Base-by-base conservation (phyloP, 257 asterid species). In the Solanum pennellii region DNA sequence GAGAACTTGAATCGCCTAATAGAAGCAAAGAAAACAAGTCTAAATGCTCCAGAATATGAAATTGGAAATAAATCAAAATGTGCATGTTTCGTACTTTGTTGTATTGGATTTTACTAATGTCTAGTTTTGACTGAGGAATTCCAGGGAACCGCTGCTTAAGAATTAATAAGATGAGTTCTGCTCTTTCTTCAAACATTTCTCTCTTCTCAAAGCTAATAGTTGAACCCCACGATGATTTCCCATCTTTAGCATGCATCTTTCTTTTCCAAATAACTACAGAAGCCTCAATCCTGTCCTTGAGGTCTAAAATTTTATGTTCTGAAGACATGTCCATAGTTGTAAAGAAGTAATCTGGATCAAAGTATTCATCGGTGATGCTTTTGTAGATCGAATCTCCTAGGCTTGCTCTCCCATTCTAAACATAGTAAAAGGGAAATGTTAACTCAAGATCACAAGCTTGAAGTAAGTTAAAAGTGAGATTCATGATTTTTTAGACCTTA, bases 301-400 rank as follows among this genome's bases (percentile, higher is more conserved):
- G 99, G 88, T 97, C 99, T 18, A 96, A 87, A 74, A 97, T 93
- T 82, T 97, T 96, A 86, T 94, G 98, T 88, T 97, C 99, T 8
- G 98, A 93, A 10, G 98, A 87, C 60, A 95, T 87, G 90, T 94
- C 99, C 87, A 93, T 83, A 3, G 88, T 82, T 39, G 95, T 87
- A 66, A 97, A 94, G 65, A 95, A 94, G 49, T 86, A 49, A 47
- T 94, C 97, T 0, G 99, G 98, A 45, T 94, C 96, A 44, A 95
- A 97, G 88, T 88, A 71, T 23, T 96, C 99, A 6, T 95, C 98
- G 0, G 97, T 95, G 89, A 97, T 92, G 87, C 92, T 92, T 93
- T 92, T 97, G 93, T 96, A 97, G 89, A 96, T 90, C 7, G 90
- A 87, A 37, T 95, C 99, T 82, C 99, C 99, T 3, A 97, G 94